A percentile compares a stretch with the other conserved stretches of the same genome.
Evolutionary conservation across 148 eudicot genomes (phyloP).

Genomic region (Rhododendron simsii): DNA sequence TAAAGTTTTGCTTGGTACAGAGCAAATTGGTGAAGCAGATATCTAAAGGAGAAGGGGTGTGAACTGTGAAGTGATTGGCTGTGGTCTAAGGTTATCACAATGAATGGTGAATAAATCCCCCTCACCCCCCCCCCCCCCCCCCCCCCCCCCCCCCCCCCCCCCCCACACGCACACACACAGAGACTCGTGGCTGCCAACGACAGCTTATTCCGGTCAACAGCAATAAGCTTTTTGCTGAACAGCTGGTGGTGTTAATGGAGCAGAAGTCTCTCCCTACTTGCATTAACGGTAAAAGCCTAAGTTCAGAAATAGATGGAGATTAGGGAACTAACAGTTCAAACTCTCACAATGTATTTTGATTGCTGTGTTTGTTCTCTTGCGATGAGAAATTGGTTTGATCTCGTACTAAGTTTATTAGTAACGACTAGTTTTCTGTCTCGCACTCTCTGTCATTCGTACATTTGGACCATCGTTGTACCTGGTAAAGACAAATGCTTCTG

Average conservation of each 20-base stretch:
- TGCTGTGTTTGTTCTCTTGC: background rate
- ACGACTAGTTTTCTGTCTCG: background rate
- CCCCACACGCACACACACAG: too few relatives aligned
- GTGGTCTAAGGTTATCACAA: background rate
- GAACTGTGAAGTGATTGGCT: background rate
- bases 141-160: too few relatives aligned
- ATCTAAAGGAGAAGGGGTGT: background rate
- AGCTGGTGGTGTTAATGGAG: background rate
- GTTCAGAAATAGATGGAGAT: background rate
- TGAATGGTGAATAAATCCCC: background rate
- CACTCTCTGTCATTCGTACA: background rate
- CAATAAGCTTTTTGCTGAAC: background rate
- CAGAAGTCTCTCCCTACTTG: background rate
- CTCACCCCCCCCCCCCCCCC: too few relatives aligned
- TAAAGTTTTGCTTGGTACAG: background rate
- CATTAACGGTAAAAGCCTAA: background rate
- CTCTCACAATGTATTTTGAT: background rate
- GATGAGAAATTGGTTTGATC: background rate
- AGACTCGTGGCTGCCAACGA: background rate
- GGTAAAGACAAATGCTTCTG: background rate
- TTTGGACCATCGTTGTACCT: background rate
- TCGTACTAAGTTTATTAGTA: background rate
- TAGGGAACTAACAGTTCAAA: background rate
- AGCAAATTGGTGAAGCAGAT: background rate
- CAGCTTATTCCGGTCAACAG: background rate